Evolutionary conservation across 2,329 filamentous ascomycete species (phyloP), one percentile per base, ranked within the genome.

Genomic region (Fonsecaea monophora): DNA sequence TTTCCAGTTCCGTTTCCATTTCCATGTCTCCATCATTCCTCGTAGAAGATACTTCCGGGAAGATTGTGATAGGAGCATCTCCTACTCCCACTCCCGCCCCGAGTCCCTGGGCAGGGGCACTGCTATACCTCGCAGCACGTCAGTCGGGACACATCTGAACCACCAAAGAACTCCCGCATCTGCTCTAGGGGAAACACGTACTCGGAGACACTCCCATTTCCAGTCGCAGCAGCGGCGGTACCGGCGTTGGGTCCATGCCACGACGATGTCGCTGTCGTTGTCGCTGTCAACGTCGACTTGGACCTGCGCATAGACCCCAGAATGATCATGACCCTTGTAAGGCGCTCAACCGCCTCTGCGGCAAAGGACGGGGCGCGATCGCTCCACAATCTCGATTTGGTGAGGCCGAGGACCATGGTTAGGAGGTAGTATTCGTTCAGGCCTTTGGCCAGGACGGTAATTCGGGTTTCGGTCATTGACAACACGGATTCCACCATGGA

Each of bases 401-500:
- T 72, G 8, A 79, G 67, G 35, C 73, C 73, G 12, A 68, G 69
- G 25, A 75, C 77, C 8, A 75, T 75, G 18, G 72, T 75, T 1
- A 77, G 67, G 34, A 75, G 75, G 75, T 75, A 79, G 62, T 76
- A 74, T 35, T 74, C 72, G 21, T 78, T 76, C 25, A 73, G 75
- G 1, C 76, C 77, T 8, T 75, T 74, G 21, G 77, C 77, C 9
- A 75, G 74, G 2, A 73, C 70, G 50, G 74, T 69, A n/a, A 75
- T 74, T n/a, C 74, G 69, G 37, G 76, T 72, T 68, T 78, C 76
- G 4, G 77, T 70, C 21, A 79, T 66, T 1, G 60, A 62, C 2
- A 78, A 13, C 7, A 32, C 37, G 15, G 32, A 13, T 50, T 61
- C 59, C 48, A 50, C 57, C 45, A 59, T 53, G 13, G 53, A 53